Evolutionary conservation across 768 basidiomycete species (phyloP).

Genomic region (Leucosporidium yakuticum): DNA sequence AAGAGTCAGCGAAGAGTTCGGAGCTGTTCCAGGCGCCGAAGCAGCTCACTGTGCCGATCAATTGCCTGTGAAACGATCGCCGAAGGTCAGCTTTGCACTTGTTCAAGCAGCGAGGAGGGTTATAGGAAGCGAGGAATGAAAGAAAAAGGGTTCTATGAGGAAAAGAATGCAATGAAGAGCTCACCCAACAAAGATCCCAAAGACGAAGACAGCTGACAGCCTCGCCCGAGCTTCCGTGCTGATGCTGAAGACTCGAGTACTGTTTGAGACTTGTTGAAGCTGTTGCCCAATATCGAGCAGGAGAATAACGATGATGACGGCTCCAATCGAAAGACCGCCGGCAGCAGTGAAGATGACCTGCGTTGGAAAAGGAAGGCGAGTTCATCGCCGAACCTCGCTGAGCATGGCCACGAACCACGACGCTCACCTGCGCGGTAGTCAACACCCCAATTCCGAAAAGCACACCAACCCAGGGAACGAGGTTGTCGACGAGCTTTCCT

Average conservation of each 20-base stretch:
- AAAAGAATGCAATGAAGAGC: too few relatives aligned
- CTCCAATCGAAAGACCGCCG: constrained; percentile 63
- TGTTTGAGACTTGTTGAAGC: constrained; percentile 62
- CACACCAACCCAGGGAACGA: constrained; percentile 73
- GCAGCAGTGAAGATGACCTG: constrained; percentile 63
- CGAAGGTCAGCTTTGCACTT: constrained; percentile 46
- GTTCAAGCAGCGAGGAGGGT: too few relatives aligned
- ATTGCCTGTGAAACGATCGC: too few relatives aligned
- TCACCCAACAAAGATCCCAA: constrained; percentile 55
- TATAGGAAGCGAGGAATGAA: too few relatives aligned
- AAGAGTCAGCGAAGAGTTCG: too few relatives aligned
- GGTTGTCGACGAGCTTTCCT: constrained; percentile 61
- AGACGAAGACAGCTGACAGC: constrained; percentile 67
- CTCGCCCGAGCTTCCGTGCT: constrained; percentile 56
- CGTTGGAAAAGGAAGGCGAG: constrained; percentile 48
- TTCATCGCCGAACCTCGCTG: too few relatives aligned
- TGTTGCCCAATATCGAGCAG: constrained; percentile 68
- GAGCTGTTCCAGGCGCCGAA: too few relatives aligned
- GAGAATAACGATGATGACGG: constrained; percentile 62
- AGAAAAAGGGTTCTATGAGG: too few relatives aligned
- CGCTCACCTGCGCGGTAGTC: too few relatives aligned
- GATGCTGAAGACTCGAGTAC: constrained; percentile 55
- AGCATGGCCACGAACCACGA: too few relatives aligned
- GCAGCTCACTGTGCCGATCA: too few relatives aligned
- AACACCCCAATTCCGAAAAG: constrained; percentile 48